These are phyloP conservation scores for Phellinidium pouzarii DNA, from an alignment of 1,284 basidiomycete genomes.

Conservation along the genomic window DNA sequence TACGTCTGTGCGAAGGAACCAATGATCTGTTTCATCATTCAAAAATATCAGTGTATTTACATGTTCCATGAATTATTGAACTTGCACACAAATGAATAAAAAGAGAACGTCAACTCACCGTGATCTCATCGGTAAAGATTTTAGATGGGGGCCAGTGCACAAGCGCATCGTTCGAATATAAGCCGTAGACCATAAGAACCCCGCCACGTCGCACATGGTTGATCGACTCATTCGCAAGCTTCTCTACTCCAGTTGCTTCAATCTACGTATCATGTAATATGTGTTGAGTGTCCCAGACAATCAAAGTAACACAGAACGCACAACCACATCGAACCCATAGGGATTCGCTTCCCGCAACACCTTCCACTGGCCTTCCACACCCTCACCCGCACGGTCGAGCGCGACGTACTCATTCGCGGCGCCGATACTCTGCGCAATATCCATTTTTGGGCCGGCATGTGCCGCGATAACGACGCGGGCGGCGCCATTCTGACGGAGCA, in stretches of 20 bases:
- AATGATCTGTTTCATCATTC: slow-evolving; percentile 35
- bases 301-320: slow-evolving; percentile 19
- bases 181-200: slow-evolving; percentile 49
- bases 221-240: slow-evolving; percentile 49
- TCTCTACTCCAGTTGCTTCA: slow-evolving; percentile 56
- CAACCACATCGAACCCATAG: slow-evolving; percentile 57
- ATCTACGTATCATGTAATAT: slow-evolving; percentile 23
- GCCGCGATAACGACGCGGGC: slow-evolving; percentile 43
- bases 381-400: slow-evolving; percentile 45
- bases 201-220: slow-evolving; percentile 53
- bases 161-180: slow-evolving; percentile 48
- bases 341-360: slow-evolving; percentile 52
- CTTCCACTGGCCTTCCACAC: slow-evolving; percentile 48
- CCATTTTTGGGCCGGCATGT: slow-evolving; percentile 55
- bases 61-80: neutral
- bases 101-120: slow-evolving; percentile 25
- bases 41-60: too few species aligned
- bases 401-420: slow-evolving; percentile 52
- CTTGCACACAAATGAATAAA: neutral
- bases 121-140: slow-evolving; percentile 58
- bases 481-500: slow-evolving; percentile 52
- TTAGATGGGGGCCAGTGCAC: slow-evolving; percentile 54
- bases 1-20: slow-evolving; percentile 54
- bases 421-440: slow-evolving; percentile 46
- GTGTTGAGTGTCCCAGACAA: neutral